These are phyloP conservation scores for Tardiomyces blankii DNA, from an alignment of 1,139 yeast species.

Conservation along the genomic window DNA sequence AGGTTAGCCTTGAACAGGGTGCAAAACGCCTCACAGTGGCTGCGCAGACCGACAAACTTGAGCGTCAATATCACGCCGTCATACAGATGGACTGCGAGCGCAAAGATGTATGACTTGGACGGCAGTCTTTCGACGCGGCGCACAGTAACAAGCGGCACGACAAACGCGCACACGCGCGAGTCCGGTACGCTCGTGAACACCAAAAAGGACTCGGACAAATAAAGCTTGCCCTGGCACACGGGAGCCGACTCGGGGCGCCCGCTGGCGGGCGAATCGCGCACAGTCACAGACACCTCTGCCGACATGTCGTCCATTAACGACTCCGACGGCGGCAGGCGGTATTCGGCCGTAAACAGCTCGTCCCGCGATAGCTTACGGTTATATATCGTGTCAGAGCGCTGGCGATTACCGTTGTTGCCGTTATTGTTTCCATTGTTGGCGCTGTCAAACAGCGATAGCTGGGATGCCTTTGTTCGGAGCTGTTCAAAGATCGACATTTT, in stretches of 20 bases:
- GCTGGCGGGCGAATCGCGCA: conserved; percentile 13
- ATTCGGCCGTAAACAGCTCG: conserved; percentile 56
- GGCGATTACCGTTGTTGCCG: conserved; percentile 3
- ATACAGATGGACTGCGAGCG: conserved; percentile 58
- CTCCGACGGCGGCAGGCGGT: conserved; percentile 63
- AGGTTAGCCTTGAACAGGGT: conserved; percentile 50
- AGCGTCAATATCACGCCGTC: conserved; percentile 54
- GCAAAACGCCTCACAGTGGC: conserved; percentile 76
- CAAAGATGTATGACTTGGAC: conserved; percentile 65
- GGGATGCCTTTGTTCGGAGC: conserved; percentile 39
- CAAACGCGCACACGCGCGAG: conserved; percentile 53
- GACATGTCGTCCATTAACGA: conserved; percentile 52
- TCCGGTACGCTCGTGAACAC: conserved; percentile 67
- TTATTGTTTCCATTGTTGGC: conserved; percentile 16
- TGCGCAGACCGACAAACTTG: conserved; percentile 68
- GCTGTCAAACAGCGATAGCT: conserved; percentile 31
- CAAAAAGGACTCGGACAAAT: conserved; percentile 61
- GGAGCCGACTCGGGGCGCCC: conserved; percentile 12
- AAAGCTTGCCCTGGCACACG: conserved; percentile 48
- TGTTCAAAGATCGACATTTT: conserved; percentile 42
- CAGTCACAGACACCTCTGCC: conserved; percentile 52
- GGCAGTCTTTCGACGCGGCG: conserved; percentile 82
- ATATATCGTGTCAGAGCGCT: conserved; percentile 21
- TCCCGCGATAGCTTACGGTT: conserved; percentile 38
- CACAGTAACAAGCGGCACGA: conserved; percentile 64